Evolutionary conservation across 805 yeast species (phyloP).

Genomic region (Teunomyces atbi): DNA sequence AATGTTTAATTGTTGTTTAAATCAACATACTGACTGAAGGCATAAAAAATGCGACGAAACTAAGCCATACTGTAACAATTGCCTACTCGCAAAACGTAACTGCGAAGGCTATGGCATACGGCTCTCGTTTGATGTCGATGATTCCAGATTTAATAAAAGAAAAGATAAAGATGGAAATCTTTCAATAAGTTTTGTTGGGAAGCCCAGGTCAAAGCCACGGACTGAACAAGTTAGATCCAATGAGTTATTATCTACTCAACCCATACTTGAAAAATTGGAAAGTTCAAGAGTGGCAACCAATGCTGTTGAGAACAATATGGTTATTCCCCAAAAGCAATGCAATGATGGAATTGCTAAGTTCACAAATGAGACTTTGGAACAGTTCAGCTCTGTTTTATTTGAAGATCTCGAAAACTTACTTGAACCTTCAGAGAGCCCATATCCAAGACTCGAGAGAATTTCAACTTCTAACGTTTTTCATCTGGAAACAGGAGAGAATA

Average conservation of each 20-base stretch:
- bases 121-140: conserved; percentile 51
- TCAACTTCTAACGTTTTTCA: not conserved
- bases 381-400: conserved; percentile 22
- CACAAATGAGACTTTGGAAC: conserved; percentile 19
- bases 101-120: conserved; percentile 54
- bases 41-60: conserved; percentile 58
- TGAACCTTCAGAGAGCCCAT: conserved; percentile 7
- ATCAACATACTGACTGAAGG: conserved; percentile 23
- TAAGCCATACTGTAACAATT: conserved; percentile 51
- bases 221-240: not conserved
- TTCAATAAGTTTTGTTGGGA: conserved; percentile 43
- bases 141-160: conserved; percentile 30
- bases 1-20: conserved; percentile 1
- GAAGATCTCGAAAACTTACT: conserved; percentile 25
- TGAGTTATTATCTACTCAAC: not conserved
- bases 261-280: not conserved
- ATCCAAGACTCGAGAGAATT: not conserved
- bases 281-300: not conserved
- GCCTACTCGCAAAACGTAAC: conserved; percentile 39
- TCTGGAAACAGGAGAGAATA: not conserved
- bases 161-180: conserved; percentile 28
- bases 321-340: not conserved
- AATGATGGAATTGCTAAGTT: conserved; percentile 5
- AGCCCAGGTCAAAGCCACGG: conserved; percentile 28
- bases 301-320: not conserved